These are phyloP conservation scores for Cymbopogon citratus DNA, from an alignment of 176 grass and related monocot genomes.

Conservation along the genomic window DNA sequence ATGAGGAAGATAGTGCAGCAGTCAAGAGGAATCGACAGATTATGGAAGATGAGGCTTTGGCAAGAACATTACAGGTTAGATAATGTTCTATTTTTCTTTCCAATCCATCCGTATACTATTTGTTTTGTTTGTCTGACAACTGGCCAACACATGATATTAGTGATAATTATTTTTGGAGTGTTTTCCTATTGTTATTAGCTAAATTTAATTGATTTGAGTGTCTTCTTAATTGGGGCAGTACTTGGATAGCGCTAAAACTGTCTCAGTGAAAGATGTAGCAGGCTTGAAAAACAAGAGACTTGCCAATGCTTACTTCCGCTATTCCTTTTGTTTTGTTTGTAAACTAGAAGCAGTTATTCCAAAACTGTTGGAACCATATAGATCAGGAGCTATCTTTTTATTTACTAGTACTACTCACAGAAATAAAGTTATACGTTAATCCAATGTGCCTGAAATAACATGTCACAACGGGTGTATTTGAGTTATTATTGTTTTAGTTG, in stretches of 20 bases:
- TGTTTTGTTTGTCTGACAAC: background rate
- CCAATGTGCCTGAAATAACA: background rate
- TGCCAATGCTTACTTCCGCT: background rate
- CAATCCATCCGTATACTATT: background rate
- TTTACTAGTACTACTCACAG: background rate
- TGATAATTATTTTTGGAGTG: background rate
- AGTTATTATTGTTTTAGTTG: background rate
- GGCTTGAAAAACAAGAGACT: background rate
- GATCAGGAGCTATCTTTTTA: background rate
- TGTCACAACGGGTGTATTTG: background rate
- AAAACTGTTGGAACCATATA: background rate
- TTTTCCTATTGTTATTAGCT: background rate
- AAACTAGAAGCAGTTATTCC: background rate
- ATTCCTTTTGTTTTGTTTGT: background rate
- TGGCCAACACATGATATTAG: background rate
- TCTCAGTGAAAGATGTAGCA: background rate
- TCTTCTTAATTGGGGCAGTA: no score
- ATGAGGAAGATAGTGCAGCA: conserved; percentile 26
- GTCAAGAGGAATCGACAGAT: conserved; percentile 62
- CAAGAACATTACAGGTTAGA: conserved; percentile 55
- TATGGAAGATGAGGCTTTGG: conserved; percentile 62
- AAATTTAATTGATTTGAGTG: no score
- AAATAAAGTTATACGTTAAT: background rate
- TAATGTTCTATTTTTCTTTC: background rate
- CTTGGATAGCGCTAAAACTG: no score